phyloP scores from a whole-genome alignment of 768 basidiomycete species.

The Lactifluus pinguis region DNA sequence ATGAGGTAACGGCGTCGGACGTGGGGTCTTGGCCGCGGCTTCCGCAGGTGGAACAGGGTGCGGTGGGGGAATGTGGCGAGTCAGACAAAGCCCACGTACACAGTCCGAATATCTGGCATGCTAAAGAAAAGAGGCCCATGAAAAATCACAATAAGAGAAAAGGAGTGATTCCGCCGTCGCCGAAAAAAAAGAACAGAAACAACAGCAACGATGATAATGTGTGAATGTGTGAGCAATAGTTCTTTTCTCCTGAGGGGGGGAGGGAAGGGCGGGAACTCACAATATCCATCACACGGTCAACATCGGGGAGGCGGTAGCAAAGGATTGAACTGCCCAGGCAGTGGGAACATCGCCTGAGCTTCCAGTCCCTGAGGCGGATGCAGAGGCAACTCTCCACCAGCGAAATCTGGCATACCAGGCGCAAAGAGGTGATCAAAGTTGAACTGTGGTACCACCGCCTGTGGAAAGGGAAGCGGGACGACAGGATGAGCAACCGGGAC shows the following conservation, averaged over 20 bases:
- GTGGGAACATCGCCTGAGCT: neutral
- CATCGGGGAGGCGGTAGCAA: neutral
- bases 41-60: no score
- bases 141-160: neutral
- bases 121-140: neutral
- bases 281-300: neutral
- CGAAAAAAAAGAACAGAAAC: no score
- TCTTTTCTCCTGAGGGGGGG: no score
- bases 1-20: neutral
- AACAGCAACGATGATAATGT: no score
- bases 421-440: slow-evolving; percentile 4
- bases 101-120: slow-evolving; percentile 1
- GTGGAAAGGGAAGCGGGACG: neutral
- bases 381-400: neutral
- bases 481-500: slow-evolving; percentile 14
- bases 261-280: no score
- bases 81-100: slow-evolving; percentile 2
- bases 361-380: neutral
- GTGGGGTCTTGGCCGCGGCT: no score
- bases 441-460: neutral
- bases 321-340: neutral
- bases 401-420: neutral
- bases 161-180: no score
- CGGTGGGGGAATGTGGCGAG: neutral
- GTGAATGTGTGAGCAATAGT: no score